Conservation (phyloP, 1,139 yeast species). For the Zygoascus sp. region DNA sequence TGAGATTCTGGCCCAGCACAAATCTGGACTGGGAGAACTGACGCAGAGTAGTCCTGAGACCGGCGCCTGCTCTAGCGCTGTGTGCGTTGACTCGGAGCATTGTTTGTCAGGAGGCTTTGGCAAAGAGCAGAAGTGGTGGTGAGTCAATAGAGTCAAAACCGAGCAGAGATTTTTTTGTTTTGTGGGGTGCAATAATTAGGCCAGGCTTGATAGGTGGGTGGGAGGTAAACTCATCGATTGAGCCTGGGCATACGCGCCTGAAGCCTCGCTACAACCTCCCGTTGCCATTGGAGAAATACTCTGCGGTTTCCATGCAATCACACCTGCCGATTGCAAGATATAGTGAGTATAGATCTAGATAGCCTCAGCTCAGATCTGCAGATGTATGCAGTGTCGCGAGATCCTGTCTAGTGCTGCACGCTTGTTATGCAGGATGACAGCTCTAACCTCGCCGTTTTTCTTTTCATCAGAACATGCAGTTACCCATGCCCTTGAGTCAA, state of each 20-base stretch:
- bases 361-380: too few relatives aligned
- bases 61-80: background rate
- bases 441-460: background rate
- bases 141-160: constrained; percentile 5
- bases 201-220: background rate
- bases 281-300: too few relatives aligned
- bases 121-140: too few relatives aligned
- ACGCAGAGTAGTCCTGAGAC: too few relatives aligned
- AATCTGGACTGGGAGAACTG: background rate
- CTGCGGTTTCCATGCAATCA: background rate
- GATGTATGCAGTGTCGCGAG: too few relatives aligned
- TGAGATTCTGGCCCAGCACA: constrained; percentile 58
- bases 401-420: too few relatives aligned
- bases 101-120: too few relatives aligned
- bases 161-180: background rate
- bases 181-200: constrained; percentile 2
- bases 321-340: background rate
- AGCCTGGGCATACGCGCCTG: too few relatives aligned
- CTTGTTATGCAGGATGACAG: background rate
- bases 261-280: too few relatives aligned
- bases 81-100: background rate
- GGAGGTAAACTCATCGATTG: too few relatives aligned
- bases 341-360: too few relatives aligned
- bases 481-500: constrained; percentile 5
- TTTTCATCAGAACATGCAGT: constrained; percentile 13